phyloP scores from a whole-genome alignment of 106 monocot genomes.

The Platanthera zijinensis region DNA sequence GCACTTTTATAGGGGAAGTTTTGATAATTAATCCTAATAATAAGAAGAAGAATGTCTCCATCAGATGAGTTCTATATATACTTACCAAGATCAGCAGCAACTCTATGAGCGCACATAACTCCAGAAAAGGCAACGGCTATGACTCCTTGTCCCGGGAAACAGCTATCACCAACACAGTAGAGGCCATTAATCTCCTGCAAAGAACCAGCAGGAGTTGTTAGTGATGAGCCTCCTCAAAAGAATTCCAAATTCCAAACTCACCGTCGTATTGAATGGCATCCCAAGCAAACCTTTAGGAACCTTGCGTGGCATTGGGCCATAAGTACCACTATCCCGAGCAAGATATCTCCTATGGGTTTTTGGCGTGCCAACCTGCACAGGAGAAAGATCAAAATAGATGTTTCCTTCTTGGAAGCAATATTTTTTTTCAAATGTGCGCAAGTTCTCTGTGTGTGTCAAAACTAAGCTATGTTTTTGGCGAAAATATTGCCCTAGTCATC shows the following conservation, averaged over 20 bases:
- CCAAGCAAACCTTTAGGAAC: constrained; percentile 84
- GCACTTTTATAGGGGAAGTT: too few relatives aligned
- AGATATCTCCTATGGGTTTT: constrained; percentile 90
- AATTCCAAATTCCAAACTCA: constrained; percentile 16
- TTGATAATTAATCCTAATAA: too few relatives aligned
- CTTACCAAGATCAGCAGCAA: constrained; percentile 97
- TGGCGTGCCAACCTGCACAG: constrained; percentile 71
- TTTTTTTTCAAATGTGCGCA: neutral
- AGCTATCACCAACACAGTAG: constrained; percentile 97
- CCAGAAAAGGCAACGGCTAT: constrained; percentile 98
- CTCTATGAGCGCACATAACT: constrained; percentile 97
- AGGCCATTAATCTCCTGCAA: constrained; percentile 80
- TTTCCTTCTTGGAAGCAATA: neutral
- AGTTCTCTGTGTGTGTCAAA: neutral
- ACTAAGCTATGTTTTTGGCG: neutral
- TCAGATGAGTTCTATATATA: constrained; percentile 3
- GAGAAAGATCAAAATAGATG: neutral
- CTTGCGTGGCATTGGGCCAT: constrained; percentile 86
- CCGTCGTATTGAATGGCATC: constrained; percentile 98
- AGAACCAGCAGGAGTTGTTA: constrained; percentile 13
- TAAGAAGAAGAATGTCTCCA: neutral
- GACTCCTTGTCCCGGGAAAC: constrained; percentile 98
- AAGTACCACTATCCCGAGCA: constrained; percentile 84
- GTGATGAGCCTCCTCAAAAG: neutral
- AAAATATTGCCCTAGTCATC: too few relatives aligned